Conservation (phyloP, 768 basidiomycete species). For the Trametes coccinea region DNA sequence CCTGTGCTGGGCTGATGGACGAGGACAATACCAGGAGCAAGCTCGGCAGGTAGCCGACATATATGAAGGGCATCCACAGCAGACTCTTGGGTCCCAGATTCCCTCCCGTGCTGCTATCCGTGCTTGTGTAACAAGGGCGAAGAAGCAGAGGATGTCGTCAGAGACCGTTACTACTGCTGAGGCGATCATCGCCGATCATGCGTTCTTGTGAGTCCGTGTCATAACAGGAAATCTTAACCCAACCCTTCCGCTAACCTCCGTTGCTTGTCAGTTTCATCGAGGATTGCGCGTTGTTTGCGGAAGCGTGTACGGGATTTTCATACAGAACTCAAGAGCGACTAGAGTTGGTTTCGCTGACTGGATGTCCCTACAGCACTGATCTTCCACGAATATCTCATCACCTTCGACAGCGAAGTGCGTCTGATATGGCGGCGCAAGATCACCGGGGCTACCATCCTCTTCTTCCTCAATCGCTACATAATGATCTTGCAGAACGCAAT, state of each 20-base stretch:
- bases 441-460: constrained; percentile 14
- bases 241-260: no score
- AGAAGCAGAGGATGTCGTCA: not conserved
- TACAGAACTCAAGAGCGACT: not conserved
- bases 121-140: no score
- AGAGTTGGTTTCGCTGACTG: no score
- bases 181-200: not conserved
- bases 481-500: constrained; percentile 1
- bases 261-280: not conserved
- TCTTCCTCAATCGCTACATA: constrained; percentile 18
- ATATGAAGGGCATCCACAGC: no score
- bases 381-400: constrained; percentile 19
- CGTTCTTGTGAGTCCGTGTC: not conserved
- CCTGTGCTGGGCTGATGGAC: no score
- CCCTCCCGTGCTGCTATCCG: no score
- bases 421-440: constrained; percentile 18
- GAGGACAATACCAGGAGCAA: no score
- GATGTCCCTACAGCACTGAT: constrained; percentile 1
- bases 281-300: not conserved
- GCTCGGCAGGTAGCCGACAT: no score
- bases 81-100: no score
- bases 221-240: not conserved
- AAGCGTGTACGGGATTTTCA: not conserved
- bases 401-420: constrained; percentile 11
- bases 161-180: not conserved